These are phyloP conservation scores for Ophiocordyceps polyrhachis-furcata DNA, from an alignment of 2,329 filamentous ascomycete genomes.

Conservation along the genomic window DNA sequence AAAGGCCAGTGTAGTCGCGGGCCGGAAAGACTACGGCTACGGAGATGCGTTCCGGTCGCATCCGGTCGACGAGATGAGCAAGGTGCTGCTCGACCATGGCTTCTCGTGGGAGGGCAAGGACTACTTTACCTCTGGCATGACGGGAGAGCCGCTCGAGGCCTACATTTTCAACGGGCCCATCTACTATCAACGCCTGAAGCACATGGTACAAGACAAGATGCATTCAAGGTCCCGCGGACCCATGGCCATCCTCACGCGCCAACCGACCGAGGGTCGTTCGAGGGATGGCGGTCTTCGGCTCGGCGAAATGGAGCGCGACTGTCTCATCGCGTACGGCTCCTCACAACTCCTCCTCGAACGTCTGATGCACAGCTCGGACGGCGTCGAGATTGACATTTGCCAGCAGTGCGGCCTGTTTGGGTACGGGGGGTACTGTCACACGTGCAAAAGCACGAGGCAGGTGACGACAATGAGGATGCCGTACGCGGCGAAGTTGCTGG, in stretches of 20 bases:
- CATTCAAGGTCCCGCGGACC: slow-evolving; percentile 85
- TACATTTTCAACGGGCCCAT: slow-evolving; percentile 99
- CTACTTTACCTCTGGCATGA: slow-evolving; percentile 87
- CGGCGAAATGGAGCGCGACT: slow-evolving; percentile 98
- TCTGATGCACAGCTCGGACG: slow-evolving; percentile 86
- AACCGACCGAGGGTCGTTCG: slow-evolving; percentile 90
- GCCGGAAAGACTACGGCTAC: slow-evolving; percentile 71
- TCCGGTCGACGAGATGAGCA: slow-evolving; percentile 74
- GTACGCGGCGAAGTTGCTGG: slow-evolving; percentile 87
- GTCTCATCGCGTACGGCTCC: slow-evolving; percentile 89
- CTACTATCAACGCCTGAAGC: slow-evolving; percentile 98
- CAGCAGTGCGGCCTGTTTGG: slow-evolving; percentile 90
- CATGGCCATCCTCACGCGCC: slow-evolving; percentile 76
- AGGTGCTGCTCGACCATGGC: slow-evolving; percentile 66
- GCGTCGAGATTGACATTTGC: slow-evolving; percentile 81
- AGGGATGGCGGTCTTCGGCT: slow-evolving; percentile 80
- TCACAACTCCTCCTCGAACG: slow-evolving; percentile 82
- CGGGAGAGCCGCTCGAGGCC: slow-evolving; percentile 79
- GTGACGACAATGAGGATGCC: slow-evolving; percentile 92
- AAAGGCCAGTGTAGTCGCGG: slow-evolving; percentile 77
- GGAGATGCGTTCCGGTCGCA: slow-evolving; percentile 66
- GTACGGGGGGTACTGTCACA: slow-evolving; percentile 86
- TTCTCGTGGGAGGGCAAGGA: slow-evolving; percentile 98
- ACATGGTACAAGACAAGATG: slow-evolving; percentile 99
- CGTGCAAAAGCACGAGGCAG: slow-evolving; percentile 66